These are phyloP conservation scores for Cyanidioschyzon merolae DNA, from an alignment of 23 red algal genomes.

Conservation along the genomic window DNA sequence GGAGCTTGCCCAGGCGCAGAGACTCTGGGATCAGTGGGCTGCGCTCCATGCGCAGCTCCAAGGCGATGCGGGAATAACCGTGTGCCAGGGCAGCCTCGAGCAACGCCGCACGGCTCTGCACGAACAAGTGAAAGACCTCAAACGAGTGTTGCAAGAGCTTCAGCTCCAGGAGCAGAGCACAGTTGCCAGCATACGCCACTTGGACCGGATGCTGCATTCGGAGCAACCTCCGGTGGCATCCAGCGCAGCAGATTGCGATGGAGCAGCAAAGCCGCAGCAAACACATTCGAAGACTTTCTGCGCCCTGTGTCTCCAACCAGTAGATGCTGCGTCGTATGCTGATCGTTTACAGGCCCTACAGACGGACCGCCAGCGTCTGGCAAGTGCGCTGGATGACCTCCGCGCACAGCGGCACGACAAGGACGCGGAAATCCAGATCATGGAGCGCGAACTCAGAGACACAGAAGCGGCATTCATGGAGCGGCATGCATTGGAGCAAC, in stretches of 20 bases:
- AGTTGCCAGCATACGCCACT: neutral
- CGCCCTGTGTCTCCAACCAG: constrained; percentile 17
- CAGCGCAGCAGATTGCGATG: neutral
- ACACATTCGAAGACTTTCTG: neutral
- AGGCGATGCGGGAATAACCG: neutral
- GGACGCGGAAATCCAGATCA: neutral
- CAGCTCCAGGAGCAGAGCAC: neutral
- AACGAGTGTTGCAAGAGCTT: neutral
- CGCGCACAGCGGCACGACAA: neutral
- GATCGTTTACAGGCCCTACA: neutral
- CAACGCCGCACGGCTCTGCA: neutral
- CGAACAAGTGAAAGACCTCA: neutral
- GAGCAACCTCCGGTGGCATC: neutral
- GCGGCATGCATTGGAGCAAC: neutral
- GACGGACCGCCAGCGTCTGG: neutral
- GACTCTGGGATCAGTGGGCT: constrained; percentile 10
- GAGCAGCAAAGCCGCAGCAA: neutral
- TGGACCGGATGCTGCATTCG: neutral
- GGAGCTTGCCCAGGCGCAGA: neutral
- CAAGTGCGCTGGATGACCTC: neutral
- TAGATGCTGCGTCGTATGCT: neutral
- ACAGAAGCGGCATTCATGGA: neutral
- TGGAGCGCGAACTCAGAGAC: neutral
- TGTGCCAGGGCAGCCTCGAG: no score
- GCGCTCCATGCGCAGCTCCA: neutral